These are phyloP conservation scores for Sarcocystis neurona DNA, from an alignment of 169 alveolate species.

Conservation along the genomic window DNA sequence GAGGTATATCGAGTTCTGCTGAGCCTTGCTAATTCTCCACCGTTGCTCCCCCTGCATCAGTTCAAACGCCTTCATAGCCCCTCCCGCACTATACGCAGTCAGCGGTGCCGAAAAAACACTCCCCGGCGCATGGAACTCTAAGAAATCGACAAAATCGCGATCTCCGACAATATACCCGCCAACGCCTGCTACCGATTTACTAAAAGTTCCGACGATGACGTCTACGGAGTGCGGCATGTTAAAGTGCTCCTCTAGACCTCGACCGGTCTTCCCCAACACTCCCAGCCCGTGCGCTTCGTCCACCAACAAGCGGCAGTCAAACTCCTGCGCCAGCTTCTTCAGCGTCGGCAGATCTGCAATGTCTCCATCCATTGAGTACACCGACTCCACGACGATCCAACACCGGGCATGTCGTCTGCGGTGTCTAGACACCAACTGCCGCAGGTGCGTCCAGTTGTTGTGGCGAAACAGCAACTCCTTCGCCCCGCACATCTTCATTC, in stretches of 20 bases:
- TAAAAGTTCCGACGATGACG: conserved; percentile 78
- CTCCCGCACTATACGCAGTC: conserved; percentile 82
- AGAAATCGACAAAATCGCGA: conserved; percentile 72
- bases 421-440: conserved; percentile 66
- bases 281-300: conserved; percentile 90
- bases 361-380: conserved; percentile 90
- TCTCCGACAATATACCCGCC: conserved; percentile 80
- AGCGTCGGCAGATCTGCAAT: conserved; percentile 77
- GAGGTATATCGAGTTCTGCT: conserved; percentile 70
- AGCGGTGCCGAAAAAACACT: conserved; percentile 80
- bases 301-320: conserved; percentile 72
- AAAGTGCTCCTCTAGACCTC: conserved; percentile 82
- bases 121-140: conserved; percentile 79
- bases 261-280: conserved; percentile 84
- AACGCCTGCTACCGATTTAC: conserved; percentile 77
- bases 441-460: conserved; percentile 73
- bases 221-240: conserved; percentile 75
- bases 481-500: conserved; percentile 75
- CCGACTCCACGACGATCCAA: conserved; percentile 83
- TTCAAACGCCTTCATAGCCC: conserved; percentile 74
- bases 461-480: conserved; percentile 74
- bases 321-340: conserved; percentile 69
- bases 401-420: conserved; percentile 68
- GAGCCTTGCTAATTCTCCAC: conserved; percentile 70
- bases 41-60: conserved; percentile 72